phyloP scores from a whole-genome alignment of 1,284 basidiomycete species.

The Mycocalia duriaeana region DNA sequence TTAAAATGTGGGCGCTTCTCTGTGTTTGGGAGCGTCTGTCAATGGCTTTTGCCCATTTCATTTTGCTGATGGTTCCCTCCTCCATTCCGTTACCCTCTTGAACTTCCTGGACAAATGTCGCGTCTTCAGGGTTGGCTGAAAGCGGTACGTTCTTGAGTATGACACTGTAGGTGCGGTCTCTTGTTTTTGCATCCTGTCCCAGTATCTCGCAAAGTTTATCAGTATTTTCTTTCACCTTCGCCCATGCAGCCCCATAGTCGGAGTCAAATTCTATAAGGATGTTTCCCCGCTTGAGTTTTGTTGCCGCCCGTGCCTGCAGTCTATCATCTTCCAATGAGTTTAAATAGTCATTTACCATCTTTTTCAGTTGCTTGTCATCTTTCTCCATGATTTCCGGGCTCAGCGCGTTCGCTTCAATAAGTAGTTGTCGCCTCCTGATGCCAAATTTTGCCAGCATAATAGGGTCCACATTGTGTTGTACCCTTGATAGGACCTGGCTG shows the following conservation, averaged over 20 bases:
- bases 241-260: not conserved
- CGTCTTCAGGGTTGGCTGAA: not conserved
- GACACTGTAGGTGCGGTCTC: not conserved
- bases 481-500: not conserved
- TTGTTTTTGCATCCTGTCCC: not conserved
- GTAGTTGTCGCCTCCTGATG: conserved; percentile 1
- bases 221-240: not conserved
- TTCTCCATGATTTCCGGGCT: not conserved
- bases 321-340: not conserved
- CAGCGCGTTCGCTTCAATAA: not conserved
- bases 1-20: conserved; percentile 1
- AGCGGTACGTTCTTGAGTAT: conserved; percentile 3
- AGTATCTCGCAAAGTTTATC: not conserved
- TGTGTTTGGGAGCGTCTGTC: not conserved
- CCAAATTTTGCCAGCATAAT: conserved; percentile 1
- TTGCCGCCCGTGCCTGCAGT: not conserved
- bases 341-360: not conserved
- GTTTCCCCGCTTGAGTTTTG: not conserved
- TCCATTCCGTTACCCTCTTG: not conserved
- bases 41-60: conserved; percentile 2
- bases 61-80: not conserved
- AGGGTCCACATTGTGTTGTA: conserved; percentile 1
- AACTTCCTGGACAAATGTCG: not conserved
- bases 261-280: conserved; percentile 3
- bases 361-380: not conserved